These are phyloP conservation scores for Blakeslea trispora DNA, from an alignment of 371 early-diverging fungal genomes.

Conservation along the genomic window DNA sequence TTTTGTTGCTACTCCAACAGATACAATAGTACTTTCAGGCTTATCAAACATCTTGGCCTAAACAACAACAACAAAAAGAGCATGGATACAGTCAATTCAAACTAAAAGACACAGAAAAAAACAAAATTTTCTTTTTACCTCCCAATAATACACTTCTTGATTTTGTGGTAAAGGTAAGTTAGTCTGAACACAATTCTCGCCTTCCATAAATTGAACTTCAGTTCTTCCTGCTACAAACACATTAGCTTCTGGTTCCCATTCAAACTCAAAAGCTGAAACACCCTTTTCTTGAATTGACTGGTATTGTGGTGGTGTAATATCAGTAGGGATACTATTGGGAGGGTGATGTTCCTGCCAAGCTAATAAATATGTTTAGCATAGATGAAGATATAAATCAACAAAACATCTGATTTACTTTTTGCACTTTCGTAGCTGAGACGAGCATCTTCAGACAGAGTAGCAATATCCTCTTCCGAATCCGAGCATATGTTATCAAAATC, in stretches of 20 bases:
- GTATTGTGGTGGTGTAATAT: slow-evolving; percentile 63
- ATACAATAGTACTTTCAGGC: slow-evolving; percentile 57
- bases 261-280: slow-evolving; percentile 84
- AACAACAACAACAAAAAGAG: no score
- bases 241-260: slow-evolving; percentile 65
- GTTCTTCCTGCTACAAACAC: slow-evolving; percentile 76
- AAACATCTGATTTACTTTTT: slow-evolving; percentile 1
- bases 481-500: slow-evolving; percentile 38
- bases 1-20: slow-evolving; percentile 70
- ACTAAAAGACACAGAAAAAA: no score
- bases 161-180: slow-evolving; percentile 78
- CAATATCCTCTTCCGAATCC: slow-evolving; percentile 43
- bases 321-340: slow-evolving; percentile 62
- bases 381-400: background rate
- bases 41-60: slow-evolving; percentile 75
- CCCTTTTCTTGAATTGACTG: slow-evolving; percentile 80
- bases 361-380: background rate
- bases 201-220: slow-evolving; percentile 72
- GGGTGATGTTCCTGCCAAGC: slow-evolving; percentile 46
- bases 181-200: slow-evolving; percentile 79
- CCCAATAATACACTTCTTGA: slow-evolving; percentile 78
- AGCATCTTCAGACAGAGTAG: slow-evolving; percentile 46
- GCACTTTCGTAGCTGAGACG: slow-evolving; percentile 50
- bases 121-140: slow-evolving; percentile 30
- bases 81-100: no score